A percentile compares a stretch with the other conserved stretches of the same genome.
These are phyloP conservation scores for Aspergillus hancockii DNA, from an alignment of 495 filamentous ascomycete species.

Conservation along the genomic window DNA sequence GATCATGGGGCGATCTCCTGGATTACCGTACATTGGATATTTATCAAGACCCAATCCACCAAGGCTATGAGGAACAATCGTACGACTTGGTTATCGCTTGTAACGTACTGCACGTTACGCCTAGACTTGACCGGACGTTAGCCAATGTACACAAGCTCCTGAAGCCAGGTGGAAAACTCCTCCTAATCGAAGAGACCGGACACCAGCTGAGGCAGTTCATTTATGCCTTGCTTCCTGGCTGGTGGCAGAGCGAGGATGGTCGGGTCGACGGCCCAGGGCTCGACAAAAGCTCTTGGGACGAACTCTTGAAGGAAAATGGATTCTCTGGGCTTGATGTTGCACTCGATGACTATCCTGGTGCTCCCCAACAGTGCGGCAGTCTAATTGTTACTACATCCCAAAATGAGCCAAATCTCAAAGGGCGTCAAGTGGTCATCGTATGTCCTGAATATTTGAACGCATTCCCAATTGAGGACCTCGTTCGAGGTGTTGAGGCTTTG, in stretches of 20 bases:
- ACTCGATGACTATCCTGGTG: conserved; percentile 2
- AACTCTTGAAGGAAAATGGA: not conserved
- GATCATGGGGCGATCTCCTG: not conserved
- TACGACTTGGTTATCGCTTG: conserved; percentile 29
- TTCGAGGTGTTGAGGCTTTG: conserved; percentile 15
- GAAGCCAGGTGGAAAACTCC: conserved; percentile 25
- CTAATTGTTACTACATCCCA: conserved; percentile 1
- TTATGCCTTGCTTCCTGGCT: conserved; percentile 31
- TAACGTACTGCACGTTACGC: conserved; percentile 19
- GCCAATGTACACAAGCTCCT: conserved; percentile 7
- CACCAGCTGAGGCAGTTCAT: conserved; percentile 26
- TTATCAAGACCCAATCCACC: conserved; percentile 8
- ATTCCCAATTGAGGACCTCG: conserved; percentile 14
- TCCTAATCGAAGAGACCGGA: conserved; percentile 35
- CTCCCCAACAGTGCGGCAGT: not conserved
- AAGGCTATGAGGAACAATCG: conserved; percentile 18
- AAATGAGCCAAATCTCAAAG: not conserved
- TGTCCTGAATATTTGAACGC: not conserved
- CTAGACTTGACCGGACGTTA: not conserved
- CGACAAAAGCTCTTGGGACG: not conserved
- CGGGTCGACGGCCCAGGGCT: not conserved
- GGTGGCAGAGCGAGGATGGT: conserved; percentile 31
- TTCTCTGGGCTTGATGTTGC: not conserved
- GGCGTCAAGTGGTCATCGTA: not conserved
- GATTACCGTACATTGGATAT: conserved; percentile 27